These are phyloP conservation scores for Hypoxylon sp. DNA, from an alignment of 2,329 filamentous ascomycete genomes.

Conservation along the genomic window DNA sequence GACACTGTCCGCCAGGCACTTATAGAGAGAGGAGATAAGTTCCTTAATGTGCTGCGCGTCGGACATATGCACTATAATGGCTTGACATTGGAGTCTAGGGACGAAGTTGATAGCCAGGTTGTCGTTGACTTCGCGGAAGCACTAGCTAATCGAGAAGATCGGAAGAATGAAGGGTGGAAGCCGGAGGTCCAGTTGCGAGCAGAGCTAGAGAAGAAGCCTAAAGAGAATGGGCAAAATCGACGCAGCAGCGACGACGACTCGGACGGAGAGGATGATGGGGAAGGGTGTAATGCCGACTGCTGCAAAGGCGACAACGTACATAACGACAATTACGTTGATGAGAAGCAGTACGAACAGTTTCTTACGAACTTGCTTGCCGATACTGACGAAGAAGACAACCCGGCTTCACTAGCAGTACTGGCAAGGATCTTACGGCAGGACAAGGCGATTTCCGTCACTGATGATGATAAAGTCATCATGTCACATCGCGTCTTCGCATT, in stretches of 20 bases:
- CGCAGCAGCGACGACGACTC: not conserved
- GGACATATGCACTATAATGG: conserved; percentile 51
- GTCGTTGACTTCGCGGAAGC: conserved; percentile 51
- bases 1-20: conserved; percentile 7
- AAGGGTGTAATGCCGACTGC: conserved; percentile 4
- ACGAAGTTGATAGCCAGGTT: conserved; percentile 53
- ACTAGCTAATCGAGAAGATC: conserved; percentile 26
- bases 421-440: conserved; percentile 14
- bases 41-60: conserved; percentile 21
- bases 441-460: not conserved
- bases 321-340: conserved; percentile 1
- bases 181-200: conserved; percentile 8
- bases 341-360: not conserved
- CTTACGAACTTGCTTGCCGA: not conserved
- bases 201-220: not conserved
- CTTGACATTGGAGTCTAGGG: conserved; percentile 37
- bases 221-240: not conserved
- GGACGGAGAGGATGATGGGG: not conserved
- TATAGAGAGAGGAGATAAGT: conserved; percentile 28
- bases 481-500: conserved; percentile 55
- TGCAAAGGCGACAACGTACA: not conserved
- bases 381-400: not conserved
- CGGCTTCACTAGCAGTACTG: not conserved
- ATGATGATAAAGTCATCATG: conserved; percentile 48
- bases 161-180: conserved; percentile 22